Conservation (phyloP, 768 basidiomycete genomes). For the Pisolithus albus region DNA sequence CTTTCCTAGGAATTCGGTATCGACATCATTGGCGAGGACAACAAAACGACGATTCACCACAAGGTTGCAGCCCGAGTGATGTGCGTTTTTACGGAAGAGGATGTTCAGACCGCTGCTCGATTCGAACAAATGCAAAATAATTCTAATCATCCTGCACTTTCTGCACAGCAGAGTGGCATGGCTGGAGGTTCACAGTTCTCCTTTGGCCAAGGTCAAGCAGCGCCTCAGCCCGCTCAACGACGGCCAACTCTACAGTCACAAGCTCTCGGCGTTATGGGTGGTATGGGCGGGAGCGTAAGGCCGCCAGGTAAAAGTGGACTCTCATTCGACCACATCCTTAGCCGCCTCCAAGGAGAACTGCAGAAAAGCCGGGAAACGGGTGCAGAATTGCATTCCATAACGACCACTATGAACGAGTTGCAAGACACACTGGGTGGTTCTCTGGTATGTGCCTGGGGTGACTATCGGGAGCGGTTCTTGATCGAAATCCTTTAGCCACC, state of each 20-base stretch:
- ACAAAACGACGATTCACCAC: constrained; percentile 95
- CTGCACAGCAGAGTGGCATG: constrained; percentile 31
- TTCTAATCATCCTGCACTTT: constrained; percentile 17
- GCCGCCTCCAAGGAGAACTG: constrained; percentile 85
- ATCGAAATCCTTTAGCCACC: constrained; percentile 38
- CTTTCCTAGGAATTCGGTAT: constrained; percentile 88
- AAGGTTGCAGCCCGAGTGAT: constrained; percentile 95
- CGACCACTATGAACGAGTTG: constrained; percentile 80
- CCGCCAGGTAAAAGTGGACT: constrained; percentile 79
- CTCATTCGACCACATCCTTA: constrained; percentile 88
- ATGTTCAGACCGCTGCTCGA: constrained; percentile 67
- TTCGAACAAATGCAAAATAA: constrained; percentile 58
- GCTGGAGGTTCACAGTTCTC: constrained; percentile 30
- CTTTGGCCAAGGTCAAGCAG: constrained; percentile 32
- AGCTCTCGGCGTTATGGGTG: constrained; percentile 64
- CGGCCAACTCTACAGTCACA: constrained; percentile 54
- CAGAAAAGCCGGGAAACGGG: constrained; percentile 94
- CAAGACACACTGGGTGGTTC: constrained; percentile 85
- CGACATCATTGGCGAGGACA: constrained; percentile 98
- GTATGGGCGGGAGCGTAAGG: constrained; percentile 66
- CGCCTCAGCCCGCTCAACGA: constrained; percentile 37
- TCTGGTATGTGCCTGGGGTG: constrained; percentile 43
- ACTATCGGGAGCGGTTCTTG: constrained; percentile 8
- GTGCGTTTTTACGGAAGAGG: constrained; percentile 82
- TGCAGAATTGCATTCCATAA: constrained; percentile 72